These are phyloP conservation scores for Colletotrichum navitas DNA, from an alignment of 2,329 filamentous ascomycete genomes.

Conservation along the genomic window DNA sequence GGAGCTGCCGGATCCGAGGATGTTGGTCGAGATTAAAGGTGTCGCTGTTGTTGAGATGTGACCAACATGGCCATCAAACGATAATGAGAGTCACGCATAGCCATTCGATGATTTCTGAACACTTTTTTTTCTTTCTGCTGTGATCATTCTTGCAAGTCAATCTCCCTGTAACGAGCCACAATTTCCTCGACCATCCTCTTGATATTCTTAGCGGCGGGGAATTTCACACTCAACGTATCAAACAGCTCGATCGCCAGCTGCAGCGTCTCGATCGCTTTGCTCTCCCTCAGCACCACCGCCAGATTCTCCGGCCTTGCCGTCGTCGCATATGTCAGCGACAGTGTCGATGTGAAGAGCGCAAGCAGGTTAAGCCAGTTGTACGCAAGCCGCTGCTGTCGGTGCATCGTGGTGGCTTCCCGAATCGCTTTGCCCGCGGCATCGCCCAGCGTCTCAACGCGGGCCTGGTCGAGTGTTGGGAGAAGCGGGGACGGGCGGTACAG, in stretches of 20 bases:
- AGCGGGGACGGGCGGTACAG: slow-evolving; percentile 60
- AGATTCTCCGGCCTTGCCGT: slow-evolving; percentile 54
- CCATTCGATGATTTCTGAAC: neutral
- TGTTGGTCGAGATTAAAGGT: neutral
- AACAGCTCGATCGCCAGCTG: slow-evolving; percentile 50
- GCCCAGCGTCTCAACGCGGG: slow-evolving; percentile 53
- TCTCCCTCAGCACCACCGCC: slow-evolving; percentile 45
- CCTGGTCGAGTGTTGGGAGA: slow-evolving; percentile 52
- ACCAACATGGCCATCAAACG: neutral
- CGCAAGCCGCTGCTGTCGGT: slow-evolving; percentile 55
- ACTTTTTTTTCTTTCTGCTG: neutral
- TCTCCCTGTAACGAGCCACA: slow-evolving; percentile 43
- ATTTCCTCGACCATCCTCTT: slow-evolving; percentile 45
- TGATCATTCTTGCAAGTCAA: slow-evolving; percentile 10
- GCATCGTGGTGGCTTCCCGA: slow-evolving; percentile 55
- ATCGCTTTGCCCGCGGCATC: slow-evolving; percentile 58
- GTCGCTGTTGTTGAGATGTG: slow-evolving; percentile 1
- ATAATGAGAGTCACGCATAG: neutral
- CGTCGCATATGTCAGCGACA: slow-evolving; percentile 59
- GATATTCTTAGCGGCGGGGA: slow-evolving; percentile 49
- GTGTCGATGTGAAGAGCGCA: slow-evolving; percentile 55
- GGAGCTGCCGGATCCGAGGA: neutral
- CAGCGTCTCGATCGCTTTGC: slow-evolving; percentile 49
- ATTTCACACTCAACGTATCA: slow-evolving; percentile 49
- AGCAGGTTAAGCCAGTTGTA: slow-evolving; percentile 59